These are phyloP conservation scores for Alternaria novae-zelandiae DNA, from an alignment of 2,329 filamentous ascomycete species.

Conservation along the genomic window DNA sequence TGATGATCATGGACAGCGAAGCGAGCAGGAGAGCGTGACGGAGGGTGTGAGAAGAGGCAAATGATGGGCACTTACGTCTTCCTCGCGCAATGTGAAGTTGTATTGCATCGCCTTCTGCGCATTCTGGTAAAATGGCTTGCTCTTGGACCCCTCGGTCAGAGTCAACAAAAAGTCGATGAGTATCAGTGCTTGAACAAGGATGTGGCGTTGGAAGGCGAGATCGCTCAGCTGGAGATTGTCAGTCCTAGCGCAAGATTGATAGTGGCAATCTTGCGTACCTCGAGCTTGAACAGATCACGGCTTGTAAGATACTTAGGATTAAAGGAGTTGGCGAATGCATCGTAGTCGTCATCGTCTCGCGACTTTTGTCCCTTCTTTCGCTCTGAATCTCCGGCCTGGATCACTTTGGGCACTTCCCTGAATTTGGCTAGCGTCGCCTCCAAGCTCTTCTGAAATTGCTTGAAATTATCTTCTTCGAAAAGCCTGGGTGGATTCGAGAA, in stretches of 20 bases:
- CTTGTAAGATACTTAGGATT: constrained; percentile 99
- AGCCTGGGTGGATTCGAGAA: constrained; percentile 89
- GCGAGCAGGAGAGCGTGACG: constrained; percentile 18
- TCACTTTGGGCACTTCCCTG: constrained; percentile 70
- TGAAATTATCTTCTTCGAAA: constrained; percentile 74
- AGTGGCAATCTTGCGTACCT: constrained; percentile 62
- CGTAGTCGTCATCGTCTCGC: constrained; percentile 68
- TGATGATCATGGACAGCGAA: constrained; percentile 31
- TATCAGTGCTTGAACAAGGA: constrained; percentile 93
- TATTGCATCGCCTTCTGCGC: constrained; percentile 91
- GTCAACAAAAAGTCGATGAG: constrained; percentile 95
- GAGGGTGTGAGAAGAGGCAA: constrained; percentile 17
- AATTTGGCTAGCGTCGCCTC: constrained; percentile 75
- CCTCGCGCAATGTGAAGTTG: constrained; percentile 74
- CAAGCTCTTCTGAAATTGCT: constrained; percentile 67
- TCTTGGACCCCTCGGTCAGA: constrained; percentile 80
- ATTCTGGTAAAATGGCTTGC: constrained; percentile 72
- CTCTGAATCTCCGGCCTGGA: constrained; percentile 74
- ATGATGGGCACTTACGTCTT: constrained; percentile 69
- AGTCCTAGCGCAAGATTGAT: constrained; percentile 34
- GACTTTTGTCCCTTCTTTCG: constrained; percentile 60
- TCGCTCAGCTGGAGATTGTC: constrained; percentile 74
- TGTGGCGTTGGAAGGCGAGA: constrained; percentile 89
- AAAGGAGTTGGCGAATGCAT: constrained; percentile 74
- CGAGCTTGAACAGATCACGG: constrained; percentile 91